Conservation (phyloP, 352 stramenopile species). For the Salisapilia sapeloensis region DNA sequence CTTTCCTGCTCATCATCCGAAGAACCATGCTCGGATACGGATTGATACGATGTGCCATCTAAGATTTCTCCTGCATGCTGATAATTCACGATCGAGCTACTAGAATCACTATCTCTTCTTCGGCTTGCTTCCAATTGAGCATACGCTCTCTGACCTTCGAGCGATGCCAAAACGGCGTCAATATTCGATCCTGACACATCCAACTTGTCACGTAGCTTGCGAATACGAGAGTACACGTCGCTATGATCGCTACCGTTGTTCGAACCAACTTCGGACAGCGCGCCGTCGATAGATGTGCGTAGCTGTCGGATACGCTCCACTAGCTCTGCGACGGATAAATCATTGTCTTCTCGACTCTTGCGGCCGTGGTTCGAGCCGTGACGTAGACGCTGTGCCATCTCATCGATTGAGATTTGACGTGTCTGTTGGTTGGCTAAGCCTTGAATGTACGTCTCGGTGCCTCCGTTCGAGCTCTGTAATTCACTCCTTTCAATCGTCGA, state of each 20-base stretch:
- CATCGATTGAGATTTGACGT: constrained; percentile 1
- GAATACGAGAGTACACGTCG: constrained; percentile 27
- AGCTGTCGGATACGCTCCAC: constrained; percentile 2
- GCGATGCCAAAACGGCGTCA: constrained; percentile 18
- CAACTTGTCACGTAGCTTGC: constrained; percentile 26
- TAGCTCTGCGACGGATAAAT: too few species aligned
- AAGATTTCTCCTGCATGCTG: too few species aligned
- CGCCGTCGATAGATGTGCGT: not conserved
- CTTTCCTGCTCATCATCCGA: too few species aligned
- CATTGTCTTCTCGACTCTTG: too few species aligned
- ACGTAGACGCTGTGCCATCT: not conserved
- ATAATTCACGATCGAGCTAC: too few species aligned
- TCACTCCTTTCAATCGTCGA: constrained; percentile 6
- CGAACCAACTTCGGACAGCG: too few species aligned
- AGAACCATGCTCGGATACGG: too few species aligned
- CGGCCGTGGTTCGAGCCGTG: too few species aligned
- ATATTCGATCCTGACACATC: constrained; percentile 27
- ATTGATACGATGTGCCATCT: too few species aligned
- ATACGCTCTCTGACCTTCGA: constrained; percentile 4
- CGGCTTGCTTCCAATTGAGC: too few species aligned
- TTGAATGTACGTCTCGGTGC: constrained; percentile 25
- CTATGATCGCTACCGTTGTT: constrained; percentile 9
- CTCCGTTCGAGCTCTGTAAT: constrained; percentile 20
- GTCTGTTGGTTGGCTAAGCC: constrained; percentile 14
- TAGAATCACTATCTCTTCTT: too few species aligned